A percentile compares a stretch with the other conserved stretches of the same genome.
phyloP scores from a whole-genome alignment of 2,329 filamentous ascomycete species.

The Apiospora phragmitis region DNA sequence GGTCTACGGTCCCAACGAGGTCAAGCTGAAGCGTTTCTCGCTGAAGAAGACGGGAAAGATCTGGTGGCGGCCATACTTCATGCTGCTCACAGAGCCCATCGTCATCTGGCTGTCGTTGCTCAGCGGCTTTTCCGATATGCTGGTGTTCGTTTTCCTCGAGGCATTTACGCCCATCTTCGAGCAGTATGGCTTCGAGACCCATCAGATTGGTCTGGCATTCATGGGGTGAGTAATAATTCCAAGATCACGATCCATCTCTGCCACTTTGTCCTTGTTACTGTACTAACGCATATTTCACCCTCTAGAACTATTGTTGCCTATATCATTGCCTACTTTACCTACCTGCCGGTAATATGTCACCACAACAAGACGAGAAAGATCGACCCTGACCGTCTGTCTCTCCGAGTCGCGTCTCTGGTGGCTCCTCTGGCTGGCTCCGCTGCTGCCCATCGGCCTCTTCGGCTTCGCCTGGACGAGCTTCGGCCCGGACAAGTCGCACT shows the following conservation, averaged over 20 bases:
- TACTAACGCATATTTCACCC: not conserved
- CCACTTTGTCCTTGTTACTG: not conserved
- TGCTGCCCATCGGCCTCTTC: conserved; percentile 60
- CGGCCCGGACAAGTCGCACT: conserved; percentile 46
- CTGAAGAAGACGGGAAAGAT: conserved; percentile 46
- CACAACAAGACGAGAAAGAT: conserved; percentile 42
- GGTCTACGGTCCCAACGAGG: conserved; percentile 49
- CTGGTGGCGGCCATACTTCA: conserved; percentile 61
- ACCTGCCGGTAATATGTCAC: conserved; percentile 48
- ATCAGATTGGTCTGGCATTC: conserved; percentile 37
- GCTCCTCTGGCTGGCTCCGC: conserved; percentile 59
- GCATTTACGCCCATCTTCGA: conserved; percentile 60
- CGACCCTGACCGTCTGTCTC: conserved; percentile 38
- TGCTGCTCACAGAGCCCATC: conserved; percentile 64
- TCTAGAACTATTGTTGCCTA: conserved; percentile 51
- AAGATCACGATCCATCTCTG: too few species aligned
- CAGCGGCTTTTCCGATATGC: conserved; percentile 61
- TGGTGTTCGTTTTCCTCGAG: conserved; percentile 69
- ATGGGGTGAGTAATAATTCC: conserved; percentile 27
- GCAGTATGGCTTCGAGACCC: conserved; percentile 56
- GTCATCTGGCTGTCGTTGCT: conserved; percentile 59
- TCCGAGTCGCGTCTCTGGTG: conserved; percentile 60
- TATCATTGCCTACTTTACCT: conserved; percentile 57
- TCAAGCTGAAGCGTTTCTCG: conserved; percentile 39
- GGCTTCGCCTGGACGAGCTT: conserved; percentile 62